Percentiles rank a stretch among this genome's conserved stretches.
These are phyloP conservation scores for Sclerospora graminicola DNA, from an alignment of 352 stramenopile species.

Conservation along the genomic window DNA sequence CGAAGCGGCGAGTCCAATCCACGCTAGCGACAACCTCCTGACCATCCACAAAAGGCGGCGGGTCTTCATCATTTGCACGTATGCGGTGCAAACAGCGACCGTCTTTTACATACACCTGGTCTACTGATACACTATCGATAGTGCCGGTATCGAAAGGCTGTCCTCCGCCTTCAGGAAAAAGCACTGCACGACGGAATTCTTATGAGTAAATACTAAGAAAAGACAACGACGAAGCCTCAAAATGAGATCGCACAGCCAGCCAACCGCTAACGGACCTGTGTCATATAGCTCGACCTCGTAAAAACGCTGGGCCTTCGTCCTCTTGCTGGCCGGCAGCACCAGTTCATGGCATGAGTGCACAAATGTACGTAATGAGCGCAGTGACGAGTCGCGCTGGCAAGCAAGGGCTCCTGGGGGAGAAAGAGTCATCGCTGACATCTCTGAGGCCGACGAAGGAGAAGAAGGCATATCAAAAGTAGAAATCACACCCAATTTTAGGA, in stretches of 20 bases:
- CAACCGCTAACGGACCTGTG: constrained; percentile 22
- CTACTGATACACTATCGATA: constrained; percentile 35
- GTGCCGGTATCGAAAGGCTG: constrained; percentile 78
- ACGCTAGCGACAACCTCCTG: constrained; percentile 45
- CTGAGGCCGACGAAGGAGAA: too few species aligned
- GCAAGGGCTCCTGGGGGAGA: constrained; percentile 39
- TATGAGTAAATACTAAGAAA: constrained; percentile 6
- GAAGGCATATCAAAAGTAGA: too few species aligned
- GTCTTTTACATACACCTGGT: constrained; percentile 55
- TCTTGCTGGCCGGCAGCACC: constrained; percentile 20
- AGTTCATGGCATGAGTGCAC: constrained; percentile 32
- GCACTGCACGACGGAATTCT: too few species aligned
- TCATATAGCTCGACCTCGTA: constrained; percentile 62
- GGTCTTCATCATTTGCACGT: constrained; percentile 6
- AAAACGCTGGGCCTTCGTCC: constrained; percentile 24
- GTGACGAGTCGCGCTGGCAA: constrained; percentile 56
- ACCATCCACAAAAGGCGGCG: constrained; percentile 28
- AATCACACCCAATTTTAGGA: too few species aligned
- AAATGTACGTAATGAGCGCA: constrained; percentile 34
- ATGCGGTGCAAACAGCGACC: constrained; percentile 57
- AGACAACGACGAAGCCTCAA: background rate
- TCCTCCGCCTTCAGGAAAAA: constrained; percentile 82
- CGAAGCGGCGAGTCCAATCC: constrained; percentile 69
- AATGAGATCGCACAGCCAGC: background rate
- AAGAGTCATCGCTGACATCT: too few species aligned